phyloP scores from a whole-genome alignment of 345 rosid species.

The Nephelium lappaceum region DNA sequence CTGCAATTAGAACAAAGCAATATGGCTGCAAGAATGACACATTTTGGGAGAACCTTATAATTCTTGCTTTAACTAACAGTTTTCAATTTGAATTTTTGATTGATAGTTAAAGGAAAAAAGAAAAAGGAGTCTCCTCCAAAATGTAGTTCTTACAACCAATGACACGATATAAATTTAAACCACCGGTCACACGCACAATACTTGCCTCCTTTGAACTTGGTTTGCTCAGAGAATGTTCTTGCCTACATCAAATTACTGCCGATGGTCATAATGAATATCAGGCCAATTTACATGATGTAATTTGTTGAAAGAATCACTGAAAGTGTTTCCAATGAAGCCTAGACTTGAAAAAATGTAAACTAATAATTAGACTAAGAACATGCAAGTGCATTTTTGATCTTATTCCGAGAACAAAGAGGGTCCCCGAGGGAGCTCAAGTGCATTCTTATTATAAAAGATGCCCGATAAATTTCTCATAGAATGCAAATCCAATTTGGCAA shows the following conservation, averaged over 20 bases:
- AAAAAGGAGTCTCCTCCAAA: neutral
- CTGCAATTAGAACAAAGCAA: slow-evolving; percentile 20
- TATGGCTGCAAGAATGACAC: neutral
- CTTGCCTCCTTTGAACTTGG: slow-evolving; percentile 85
- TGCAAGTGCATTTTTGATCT: neutral
- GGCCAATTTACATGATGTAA: neutral
- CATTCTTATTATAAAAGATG: neutral
- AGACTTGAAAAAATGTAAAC: neutral
- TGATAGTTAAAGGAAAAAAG: neutral
- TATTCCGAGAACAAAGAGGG: neutral
- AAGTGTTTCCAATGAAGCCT: neutral
- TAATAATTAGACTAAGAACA: neutral
- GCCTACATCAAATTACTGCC: slow-evolving; percentile 61
- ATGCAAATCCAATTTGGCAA: neutral
- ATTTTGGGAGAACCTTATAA: neutral
- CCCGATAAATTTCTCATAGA: neutral
- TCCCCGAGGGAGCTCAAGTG: neutral
- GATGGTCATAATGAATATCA: slow-evolving; percentile 15
- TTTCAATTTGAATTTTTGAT: neutral
- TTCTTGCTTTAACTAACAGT: neutral
- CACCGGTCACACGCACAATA: neutral
- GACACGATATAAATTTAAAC: neutral
- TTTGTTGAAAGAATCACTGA: neutral
- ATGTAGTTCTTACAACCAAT: neutral
- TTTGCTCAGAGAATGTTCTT: slow-evolving; percentile 72